Percentiles rank a stretch among this genome's conserved stretches.
Conservation (phyloP, 2,329 filamentous ascomycete genomes). For the Oidium heveae region DNA sequence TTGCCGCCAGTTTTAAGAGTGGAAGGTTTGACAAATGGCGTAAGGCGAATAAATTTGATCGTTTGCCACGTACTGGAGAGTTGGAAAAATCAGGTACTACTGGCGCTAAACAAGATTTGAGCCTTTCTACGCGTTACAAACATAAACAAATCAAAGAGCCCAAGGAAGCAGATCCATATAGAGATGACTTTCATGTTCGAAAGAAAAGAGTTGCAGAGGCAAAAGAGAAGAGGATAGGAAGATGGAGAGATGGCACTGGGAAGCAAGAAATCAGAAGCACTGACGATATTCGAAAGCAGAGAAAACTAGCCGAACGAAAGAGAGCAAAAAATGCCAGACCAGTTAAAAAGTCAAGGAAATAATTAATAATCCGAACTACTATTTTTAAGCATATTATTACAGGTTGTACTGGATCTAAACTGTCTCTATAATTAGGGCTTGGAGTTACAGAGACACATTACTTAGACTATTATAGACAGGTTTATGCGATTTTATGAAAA, state of each 20-base stretch:
- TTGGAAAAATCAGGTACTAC: conserved; percentile 27
- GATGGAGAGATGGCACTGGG: conserved; percentile 46
- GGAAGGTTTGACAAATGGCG: conserved; percentile 88
- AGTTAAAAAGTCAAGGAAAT: conserved; percentile 23
- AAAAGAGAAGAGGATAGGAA: conserved; percentile 56
- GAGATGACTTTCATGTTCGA: conserved; percentile 71
- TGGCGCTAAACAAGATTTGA: conserved; percentile 14
- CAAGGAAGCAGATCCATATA: conserved; percentile 76
- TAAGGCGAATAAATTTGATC: conserved; percentile 56
- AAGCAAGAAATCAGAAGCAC: conserved; percentile 58
- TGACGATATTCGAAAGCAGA: conserved; percentile 64
- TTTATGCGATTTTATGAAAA: too few relatives aligned
- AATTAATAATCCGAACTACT: too few relatives aligned
- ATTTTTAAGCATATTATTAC: too few relatives aligned
- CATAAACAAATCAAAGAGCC: conserved; percentile 75
- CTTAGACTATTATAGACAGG: not conserved
- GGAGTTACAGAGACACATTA: too few relatives aligned
- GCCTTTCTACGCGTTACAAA: conserved; percentile 38
- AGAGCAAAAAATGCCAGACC: conserved; percentile 77
- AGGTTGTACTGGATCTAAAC: too few relatives aligned
- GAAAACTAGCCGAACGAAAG: conserved; percentile 50
- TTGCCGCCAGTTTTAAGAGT: conserved; percentile 77
- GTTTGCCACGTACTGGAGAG: conserved; percentile 64
- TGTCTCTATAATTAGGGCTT: too few relatives aligned
- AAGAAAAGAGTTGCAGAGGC: conserved; percentile 80